Conservation (phyloP, 1,284 basidiomycete genomes). For the Anthracocystis panici-leucophaei region DNA sequence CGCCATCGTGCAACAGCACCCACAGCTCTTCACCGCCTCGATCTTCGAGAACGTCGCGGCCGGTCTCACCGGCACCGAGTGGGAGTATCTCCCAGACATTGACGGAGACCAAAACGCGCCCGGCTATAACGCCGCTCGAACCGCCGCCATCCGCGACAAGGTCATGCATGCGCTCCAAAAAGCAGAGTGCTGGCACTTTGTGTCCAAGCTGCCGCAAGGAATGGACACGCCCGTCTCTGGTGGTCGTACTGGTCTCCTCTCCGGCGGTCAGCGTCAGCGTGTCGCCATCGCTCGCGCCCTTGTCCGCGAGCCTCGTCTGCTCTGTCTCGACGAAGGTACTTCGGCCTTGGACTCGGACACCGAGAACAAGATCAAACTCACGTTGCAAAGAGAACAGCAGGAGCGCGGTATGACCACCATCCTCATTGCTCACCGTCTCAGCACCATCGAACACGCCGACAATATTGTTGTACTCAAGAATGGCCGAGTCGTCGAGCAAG, state of each 20-base stretch:
- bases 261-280: constrained; percentile 66
- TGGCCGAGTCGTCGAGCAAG: constrained; percentile 62
- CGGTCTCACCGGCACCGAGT: constrained; percentile 58
- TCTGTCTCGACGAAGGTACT: constrained; percentile 67
- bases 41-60: constrained; percentile 68
- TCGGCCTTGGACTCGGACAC: constrained; percentile 66
- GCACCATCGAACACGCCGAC: constrained; percentile 66
- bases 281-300: constrained; percentile 67
- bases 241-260: constrained; percentile 68
- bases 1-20: constrained; percentile 71
- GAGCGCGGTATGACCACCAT: constrained; percentile 65
- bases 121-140: constrained; percentile 32
- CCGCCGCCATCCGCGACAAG: constrained; percentile 59
- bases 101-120: constrained; percentile 32
- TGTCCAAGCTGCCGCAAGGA: constrained; percentile 68
- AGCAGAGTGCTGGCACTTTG: constrained; percentile 71
- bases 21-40: constrained; percentile 66
- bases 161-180: constrained; percentile 65
- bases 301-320: constrained; percentile 60
- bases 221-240: constrained; percentile 70
- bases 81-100: constrained; percentile 46
- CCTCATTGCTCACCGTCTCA: constrained; percentile 67
- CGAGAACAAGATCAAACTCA: constrained; percentile 62
- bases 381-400: constrained; percentile 61
- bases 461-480: constrained; percentile 63